phyloP scores from a whole-genome alignment of 2,329 filamentous ascomycete species.

The Stemphylium vesicarium region DNA sequence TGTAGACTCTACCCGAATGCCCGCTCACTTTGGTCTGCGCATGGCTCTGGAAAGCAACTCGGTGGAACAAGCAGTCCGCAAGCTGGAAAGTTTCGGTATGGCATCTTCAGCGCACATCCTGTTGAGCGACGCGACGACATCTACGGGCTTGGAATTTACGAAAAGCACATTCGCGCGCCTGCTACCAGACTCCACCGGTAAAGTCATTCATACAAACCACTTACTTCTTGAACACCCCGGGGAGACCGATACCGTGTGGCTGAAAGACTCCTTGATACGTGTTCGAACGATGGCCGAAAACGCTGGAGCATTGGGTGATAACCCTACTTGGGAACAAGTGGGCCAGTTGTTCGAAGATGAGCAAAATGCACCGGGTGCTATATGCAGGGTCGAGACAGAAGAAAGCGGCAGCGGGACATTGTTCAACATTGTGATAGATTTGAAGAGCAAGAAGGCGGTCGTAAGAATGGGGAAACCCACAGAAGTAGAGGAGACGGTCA shows the following conservation, averaged over 20 bases:
- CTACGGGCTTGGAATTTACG: slow-evolving; percentile 58
- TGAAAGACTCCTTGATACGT: slow-evolving; percentile 50
- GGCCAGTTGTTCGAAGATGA: slow-evolving; percentile 51
- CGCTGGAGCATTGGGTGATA: slow-evolving; percentile 21
- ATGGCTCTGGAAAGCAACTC: slow-evolving; percentile 60
- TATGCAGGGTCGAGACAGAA: slow-evolving; percentile 33
- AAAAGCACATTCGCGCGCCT: slow-evolving; percentile 45
- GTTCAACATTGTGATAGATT: slow-evolving; percentile 49
- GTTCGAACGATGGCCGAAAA: slow-evolving; percentile 48
- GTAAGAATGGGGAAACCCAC: slow-evolving; percentile 42
- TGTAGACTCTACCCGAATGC: slow-evolving; percentile 59
- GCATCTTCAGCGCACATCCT: slow-evolving; percentile 62
- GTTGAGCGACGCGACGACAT: slow-evolving; percentile 56
- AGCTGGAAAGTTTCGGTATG: slow-evolving; percentile 56
- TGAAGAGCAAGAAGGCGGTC: slow-evolving; percentile 39
- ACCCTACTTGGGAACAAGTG: slow-evolving; percentile 39
- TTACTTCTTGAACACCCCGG: slow-evolving; percentile 48
- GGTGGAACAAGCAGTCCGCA: slow-evolving; percentile 54
- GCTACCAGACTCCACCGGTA: slow-evolving; percentile 38
- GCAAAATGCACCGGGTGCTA: slow-evolving; percentile 46
- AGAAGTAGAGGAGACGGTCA: slow-evolving; percentile 34
- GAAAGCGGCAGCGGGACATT: slow-evolving; percentile 41
- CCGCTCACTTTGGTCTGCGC: slow-evolving; percentile 67
- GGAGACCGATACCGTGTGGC: slow-evolving; percentile 51
- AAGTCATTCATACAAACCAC: slow-evolving; percentile 55